phyloP scores from a whole-genome alignment of 345 rosid species.

The Abelmoschus esculentus region DNA sequence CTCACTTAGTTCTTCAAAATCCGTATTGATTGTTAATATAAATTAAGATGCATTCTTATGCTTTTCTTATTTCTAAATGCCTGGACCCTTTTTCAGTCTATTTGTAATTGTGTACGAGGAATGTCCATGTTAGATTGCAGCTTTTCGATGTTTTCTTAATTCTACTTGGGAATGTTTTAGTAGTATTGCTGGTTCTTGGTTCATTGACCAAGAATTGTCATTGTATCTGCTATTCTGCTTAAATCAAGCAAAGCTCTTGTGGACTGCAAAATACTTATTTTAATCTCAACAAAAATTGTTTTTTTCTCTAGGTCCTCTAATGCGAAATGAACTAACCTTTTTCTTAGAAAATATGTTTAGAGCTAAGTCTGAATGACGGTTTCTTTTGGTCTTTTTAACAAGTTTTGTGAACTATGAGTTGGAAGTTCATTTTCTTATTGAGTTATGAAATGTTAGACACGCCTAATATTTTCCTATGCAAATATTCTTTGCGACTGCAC shows the following conservation, averaged over 20 bases:
- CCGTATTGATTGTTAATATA: not conserved
- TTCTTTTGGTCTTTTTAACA: not conserved
- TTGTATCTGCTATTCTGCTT: not conserved
- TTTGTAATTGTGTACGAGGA: not conserved
- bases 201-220: not conserved
- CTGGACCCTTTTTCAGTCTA: not conserved
- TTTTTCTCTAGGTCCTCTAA: not conserved
- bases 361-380: not conserved
- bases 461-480: not conserved
- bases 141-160: slow-evolving; percentile 3
- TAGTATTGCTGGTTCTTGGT: not conserved
- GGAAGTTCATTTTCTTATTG: not conserved
- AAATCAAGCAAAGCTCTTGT: not conserved
- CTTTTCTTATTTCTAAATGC: not conserved
- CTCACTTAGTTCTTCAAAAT: not conserved
- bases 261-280: not conserved
- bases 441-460: not conserved
- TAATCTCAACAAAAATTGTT: not conserved
- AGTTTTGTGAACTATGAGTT: not conserved
- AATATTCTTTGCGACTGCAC: not conserved
- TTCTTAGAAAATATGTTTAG: not conserved
- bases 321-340: not conserved
- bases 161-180: not conserved
- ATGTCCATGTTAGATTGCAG: not conserved
- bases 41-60: slow-evolving; percentile 1